A percentile compares a stretch with the other conserved stretches of the same genome.
phyloP scores from a whole-genome alignment of 176 grass and related monocot genomes.

The Rhynchospora pubera region DNA sequence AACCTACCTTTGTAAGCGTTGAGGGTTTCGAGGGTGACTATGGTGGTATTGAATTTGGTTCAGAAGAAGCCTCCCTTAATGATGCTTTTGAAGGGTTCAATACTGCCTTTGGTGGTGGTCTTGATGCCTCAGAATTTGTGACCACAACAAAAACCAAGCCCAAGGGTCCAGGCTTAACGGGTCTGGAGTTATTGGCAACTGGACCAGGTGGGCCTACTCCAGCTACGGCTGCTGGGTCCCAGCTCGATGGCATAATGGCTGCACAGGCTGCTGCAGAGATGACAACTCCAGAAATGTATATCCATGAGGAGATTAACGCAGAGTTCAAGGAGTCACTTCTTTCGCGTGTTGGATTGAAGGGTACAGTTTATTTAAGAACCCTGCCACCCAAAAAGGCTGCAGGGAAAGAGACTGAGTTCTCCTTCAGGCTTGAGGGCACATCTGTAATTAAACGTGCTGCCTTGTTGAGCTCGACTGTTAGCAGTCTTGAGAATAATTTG shows the following conservation, averaged over 20 bases:
- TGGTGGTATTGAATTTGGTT: conserved; percentile 89
- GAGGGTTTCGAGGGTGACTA: conserved; percentile 98
- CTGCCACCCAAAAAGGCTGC: conserved; percentile 64
- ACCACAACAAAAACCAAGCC: conserved; percentile 71
- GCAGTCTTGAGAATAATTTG: conserved; percentile 61
- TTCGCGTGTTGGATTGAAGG: conserved; percentile 66
- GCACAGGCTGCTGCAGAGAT: conserved; percentile 58
- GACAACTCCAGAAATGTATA: conserved; percentile 73
- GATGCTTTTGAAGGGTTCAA: conserved; percentile 94
- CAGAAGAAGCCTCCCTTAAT: conserved; percentile 78
- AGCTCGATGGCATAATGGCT: conserved; percentile 60
- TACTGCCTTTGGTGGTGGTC: conserved; percentile 89
- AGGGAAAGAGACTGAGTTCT: conserved; percentile 90
- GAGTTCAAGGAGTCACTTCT: conserved; percentile 91
- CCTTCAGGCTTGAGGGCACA: conserved; percentile 79
- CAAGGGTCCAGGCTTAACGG: conserved; percentile 57
- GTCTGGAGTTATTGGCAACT: conserved; percentile 73
- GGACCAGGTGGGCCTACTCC: conserved; percentile 24
- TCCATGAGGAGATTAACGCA: conserved; percentile 76
- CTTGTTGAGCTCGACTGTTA: conserved; percentile 58
- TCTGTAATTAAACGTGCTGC: conserved; percentile 79
- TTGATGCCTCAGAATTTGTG: conserved; percentile 95
- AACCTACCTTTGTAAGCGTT: conserved; percentile 79
- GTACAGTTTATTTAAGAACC: conserved; percentile 71
- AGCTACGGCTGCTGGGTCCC: conserved; percentile 33